Conservation (phyloP, 805 yeast genomes). For the Candida coleopterorum region DNA sequence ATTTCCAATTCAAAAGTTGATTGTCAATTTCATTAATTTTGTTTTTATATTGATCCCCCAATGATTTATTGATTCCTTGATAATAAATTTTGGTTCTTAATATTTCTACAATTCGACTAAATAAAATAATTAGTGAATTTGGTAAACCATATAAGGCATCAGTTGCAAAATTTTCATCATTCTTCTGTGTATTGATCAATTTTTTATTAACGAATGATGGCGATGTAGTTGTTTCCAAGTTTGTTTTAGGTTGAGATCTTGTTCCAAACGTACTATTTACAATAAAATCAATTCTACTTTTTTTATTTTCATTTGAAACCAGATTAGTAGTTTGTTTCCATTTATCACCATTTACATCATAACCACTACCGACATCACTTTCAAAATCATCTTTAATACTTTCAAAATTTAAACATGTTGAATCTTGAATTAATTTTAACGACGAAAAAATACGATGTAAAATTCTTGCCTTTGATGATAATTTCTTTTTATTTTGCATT, state of each 20-base stretch:
- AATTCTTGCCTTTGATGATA: slow-evolving; percentile 71
- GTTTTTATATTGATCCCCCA: slow-evolving; percentile 20
- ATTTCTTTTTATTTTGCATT: slow-evolving; percentile 55
- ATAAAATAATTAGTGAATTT: slow-evolving; percentile 66
- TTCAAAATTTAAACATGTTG: slow-evolving; percentile 47
- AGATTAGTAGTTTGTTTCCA: slow-evolving; percentile 12
- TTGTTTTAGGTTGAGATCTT: not conserved
- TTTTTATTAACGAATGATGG: slow-evolving; percentile 40
- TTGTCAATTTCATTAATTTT: slow-evolving; percentile 31
- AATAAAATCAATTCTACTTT: slow-evolving; percentile 23
- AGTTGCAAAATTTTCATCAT: slow-evolving; percentile 59
- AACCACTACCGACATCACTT: slow-evolving; percentile 20
- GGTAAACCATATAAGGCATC: slow-evolving; percentile 85
- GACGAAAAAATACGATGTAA: slow-evolving; percentile 77
- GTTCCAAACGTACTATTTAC: slow-evolving; percentile 13
- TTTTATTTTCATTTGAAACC: slow-evolving; percentile 1
- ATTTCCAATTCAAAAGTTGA: slow-evolving; percentile 58
- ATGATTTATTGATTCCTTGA: slow-evolving; percentile 25
- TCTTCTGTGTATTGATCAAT: slow-evolving; percentile 42
- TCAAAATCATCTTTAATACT: slow-evolving; percentile 33
- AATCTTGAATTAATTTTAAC: slow-evolving; percentile 69
- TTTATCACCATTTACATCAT: slow-evolving; percentile 34
- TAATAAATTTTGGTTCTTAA: slow-evolving; percentile 58
- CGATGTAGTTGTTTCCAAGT: slow-evolving; percentile 17
- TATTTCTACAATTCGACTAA: slow-evolving; percentile 66